Evolutionary conservation across 768 basidiomycete genomes (phyloP), one percentile per base, ranked within the genome.

Genomic region (Pholiota microspora): DNA sequence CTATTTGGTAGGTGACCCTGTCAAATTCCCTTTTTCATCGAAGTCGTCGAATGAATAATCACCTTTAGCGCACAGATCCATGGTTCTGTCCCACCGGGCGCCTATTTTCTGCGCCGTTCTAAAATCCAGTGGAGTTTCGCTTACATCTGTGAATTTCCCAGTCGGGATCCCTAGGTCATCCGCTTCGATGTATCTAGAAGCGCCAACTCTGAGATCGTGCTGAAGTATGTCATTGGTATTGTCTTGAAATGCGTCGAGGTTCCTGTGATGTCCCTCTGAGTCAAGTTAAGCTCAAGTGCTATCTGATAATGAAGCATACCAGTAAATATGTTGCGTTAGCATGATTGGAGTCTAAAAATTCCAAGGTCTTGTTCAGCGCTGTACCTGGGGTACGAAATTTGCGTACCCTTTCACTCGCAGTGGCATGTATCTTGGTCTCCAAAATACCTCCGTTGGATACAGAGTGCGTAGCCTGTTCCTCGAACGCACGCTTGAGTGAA

Each of bases 291-390:
- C 28, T 16, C 47, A 2, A 34, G 53, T 8, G 4, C 35, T 31
- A 48, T 3, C 44, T 15, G 8, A 15, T 15, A 25, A 31, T 27
- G 7, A 49, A 9, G 38, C 65, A 15, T 38, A 77, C 80, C 78
- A 80, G 62, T 82, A 84, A 28, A 77, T 70, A 57, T 83, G 81
- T 53, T 79, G 78, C 0, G 80, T 81, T 25, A 81, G 62, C 81
- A 83, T 80, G 49, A 82, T 80, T 0, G 81, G 81, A 2, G 82
- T 83, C 74, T 74, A 51, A 2, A 24, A 8, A 25, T 10, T 25
- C 3, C 27, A 25, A n/a, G n/a, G n/a, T n/a, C n/a, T n/a, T n/a
- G n/a, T n/a, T n/a, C n/a, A n/a, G n/a, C n/a, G 21, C 5, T 13
- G 2, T 8, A 13, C 18, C 13, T 8, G 3, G 12, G 3, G 36